Evolutionary conservation across 805 yeast genomes (phyloP).

Genomic region (Cyberlindnera subsufficiens): DNA sequence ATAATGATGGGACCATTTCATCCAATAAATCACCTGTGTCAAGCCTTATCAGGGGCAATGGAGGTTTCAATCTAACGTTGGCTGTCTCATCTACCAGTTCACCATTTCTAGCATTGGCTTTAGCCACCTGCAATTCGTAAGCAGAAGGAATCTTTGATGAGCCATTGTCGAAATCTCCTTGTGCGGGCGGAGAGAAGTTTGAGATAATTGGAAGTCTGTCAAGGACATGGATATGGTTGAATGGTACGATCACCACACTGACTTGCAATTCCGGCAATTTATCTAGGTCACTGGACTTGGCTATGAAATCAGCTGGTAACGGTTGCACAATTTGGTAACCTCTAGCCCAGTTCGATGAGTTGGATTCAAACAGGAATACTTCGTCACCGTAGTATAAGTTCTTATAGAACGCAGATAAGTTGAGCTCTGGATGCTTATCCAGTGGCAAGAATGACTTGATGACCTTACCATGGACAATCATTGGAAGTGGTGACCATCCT

Average conservation of each 20-base stretch:
- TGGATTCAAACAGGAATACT: slow-evolving; percentile 63
- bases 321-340: slow-evolving; percentile 70
- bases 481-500: slow-evolving; percentile 45
- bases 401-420: slow-evolving; percentile 32
- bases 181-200: slow-evolving; percentile 26
- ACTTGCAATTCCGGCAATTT: slow-evolving; percentile 53
- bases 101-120: slow-evolving; percentile 26
- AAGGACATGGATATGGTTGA: slow-evolving; percentile 42
- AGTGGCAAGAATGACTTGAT: slow-evolving; percentile 41
- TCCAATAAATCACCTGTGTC: slow-evolving; percentile 40
- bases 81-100: slow-evolving; percentile 18
- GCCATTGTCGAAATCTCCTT: slow-evolving; percentile 21
- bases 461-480: slow-evolving; percentile 37
- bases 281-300: slow-evolving; percentile 51
- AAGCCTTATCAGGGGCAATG: slow-evolving; percentile 46
- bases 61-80: slow-evolving; percentile 37
- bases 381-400: slow-evolving; percentile 75
- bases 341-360: slow-evolving; percentile 65
- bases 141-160: slow-evolving; percentile 28
- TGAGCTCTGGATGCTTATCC: slow-evolving; percentile 30
- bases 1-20: slow-evolving; percentile 54
- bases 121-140: slow-evolving; percentile 27
- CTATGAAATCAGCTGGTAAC: slow-evolving; percentile 62
- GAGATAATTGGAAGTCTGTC: slow-evolving; percentile 36
- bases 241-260: slow-evolving; percentile 56